Evolutionary conservation across 1,139 yeast genomes (phyloP).

Genomic region (Yamadazyma dendronema): DNA sequence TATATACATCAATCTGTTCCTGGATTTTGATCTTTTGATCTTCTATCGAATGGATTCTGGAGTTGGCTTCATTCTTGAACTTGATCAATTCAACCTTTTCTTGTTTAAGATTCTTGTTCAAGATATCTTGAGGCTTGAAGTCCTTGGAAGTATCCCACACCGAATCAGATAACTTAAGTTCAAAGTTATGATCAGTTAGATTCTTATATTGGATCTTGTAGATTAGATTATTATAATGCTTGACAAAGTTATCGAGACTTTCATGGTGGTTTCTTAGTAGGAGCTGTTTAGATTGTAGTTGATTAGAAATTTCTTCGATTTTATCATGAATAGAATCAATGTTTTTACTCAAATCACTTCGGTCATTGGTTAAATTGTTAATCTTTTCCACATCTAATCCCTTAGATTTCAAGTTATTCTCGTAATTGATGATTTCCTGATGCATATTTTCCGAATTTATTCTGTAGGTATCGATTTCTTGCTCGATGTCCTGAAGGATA

Average conservation of each 20-base stretch:
- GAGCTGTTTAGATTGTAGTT: slow-evolving; percentile 45
- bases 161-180: slow-evolving; percentile 29
- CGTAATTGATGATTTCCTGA: slow-evolving; percentile 45
- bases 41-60: slow-evolving; percentile 51
- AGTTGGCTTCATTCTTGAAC: slow-evolving; percentile 48
- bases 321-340: slow-evolving; percentile 50
- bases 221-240: slow-evolving; percentile 55
- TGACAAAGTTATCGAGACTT: slow-evolving; percentile 49
- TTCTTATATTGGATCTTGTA: slow-evolving; percentile 39
- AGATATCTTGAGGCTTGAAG: slow-evolving; percentile 29
- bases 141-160: slow-evolving; percentile 18
- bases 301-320: slow-evolving; percentile 33
- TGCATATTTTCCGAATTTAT: slow-evolving; percentile 42
- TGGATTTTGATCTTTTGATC: slow-evolving; percentile 61
- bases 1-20: slow-evolving; percentile 55
- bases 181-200: slow-evolving; percentile 21
- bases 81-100: slow-evolving; percentile 42
- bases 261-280: slow-evolving; percentile 50
- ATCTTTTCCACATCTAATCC: slow-evolving; percentile 64
- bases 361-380: slow-evolving; percentile 59
- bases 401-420: slow-evolving; percentile 46
- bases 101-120: slow-evolving; percentile 35
- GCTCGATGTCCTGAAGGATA: slow-evolving; percentile 51
- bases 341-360: slow-evolving; percentile 56
- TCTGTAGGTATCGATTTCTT: slow-evolving; percentile 51